Percentiles rank a stretch among this genome's conserved stretches.
phyloP scores from a whole-genome alignment of 441 rosid species.

The Adansonia madagascariensis region DNA sequence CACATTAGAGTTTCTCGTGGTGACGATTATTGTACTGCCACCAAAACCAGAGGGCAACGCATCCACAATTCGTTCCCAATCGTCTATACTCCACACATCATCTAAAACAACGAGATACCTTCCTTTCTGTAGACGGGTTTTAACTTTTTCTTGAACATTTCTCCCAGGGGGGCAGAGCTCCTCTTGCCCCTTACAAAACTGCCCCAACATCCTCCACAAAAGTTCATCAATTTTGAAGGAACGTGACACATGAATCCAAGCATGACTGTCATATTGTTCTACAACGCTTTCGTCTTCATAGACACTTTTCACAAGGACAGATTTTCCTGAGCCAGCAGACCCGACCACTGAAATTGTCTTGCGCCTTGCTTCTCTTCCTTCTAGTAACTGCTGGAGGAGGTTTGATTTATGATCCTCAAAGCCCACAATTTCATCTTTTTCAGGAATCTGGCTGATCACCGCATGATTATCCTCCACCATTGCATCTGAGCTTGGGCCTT shows the following conservation, averaged over 20 bases:
- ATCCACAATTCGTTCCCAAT: not conserved
- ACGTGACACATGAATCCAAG: not conserved
- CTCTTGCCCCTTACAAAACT: not conserved
- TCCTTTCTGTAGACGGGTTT: not conserved
- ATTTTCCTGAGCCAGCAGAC: not conserved
- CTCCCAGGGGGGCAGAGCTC: not conserved
- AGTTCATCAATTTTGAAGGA: not conserved
- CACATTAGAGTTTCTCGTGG: not conserved
- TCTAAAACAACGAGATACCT: not conserved
- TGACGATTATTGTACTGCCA: not conserved
- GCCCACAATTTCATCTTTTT: not conserved
- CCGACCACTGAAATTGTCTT: not conserved
- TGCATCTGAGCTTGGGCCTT: not conserved
- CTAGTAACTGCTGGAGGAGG: not conserved
- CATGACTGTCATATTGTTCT: not conserved
- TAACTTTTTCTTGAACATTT: not conserved
- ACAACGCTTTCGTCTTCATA: not conserved
- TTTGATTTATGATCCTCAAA: not conserved
- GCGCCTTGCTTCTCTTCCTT: not conserved
- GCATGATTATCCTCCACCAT: not conserved
- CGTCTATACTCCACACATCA: not conserved
- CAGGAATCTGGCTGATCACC: not conserved
- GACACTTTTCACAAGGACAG: not conserved
- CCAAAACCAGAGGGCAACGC: not conserved
- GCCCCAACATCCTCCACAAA: not conserved